Percentiles rank a stretch among this genome's conserved stretches.
Conservation (phyloP, 1,284 basidiomycete species). For the Cryptococcus sp. region DNA sequence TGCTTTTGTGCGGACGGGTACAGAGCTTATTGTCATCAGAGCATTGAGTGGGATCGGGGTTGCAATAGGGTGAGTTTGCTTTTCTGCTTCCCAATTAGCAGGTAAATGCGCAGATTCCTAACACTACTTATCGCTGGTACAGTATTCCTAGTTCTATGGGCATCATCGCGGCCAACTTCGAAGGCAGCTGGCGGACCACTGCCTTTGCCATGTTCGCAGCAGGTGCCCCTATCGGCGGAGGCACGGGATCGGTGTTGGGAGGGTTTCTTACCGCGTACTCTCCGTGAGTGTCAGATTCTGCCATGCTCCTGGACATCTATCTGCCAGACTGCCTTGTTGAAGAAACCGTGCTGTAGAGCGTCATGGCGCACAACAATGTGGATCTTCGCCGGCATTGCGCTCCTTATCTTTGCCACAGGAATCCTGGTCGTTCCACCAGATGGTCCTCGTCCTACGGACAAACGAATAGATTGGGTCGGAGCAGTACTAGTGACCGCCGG, state of each 20-base stretch:
- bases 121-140: background rate
- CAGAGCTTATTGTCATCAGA: conserved; percentile 4
- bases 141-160: conserved; percentile 21
- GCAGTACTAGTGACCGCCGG: conserved; percentile 19
- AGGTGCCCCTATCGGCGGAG: conserved; percentile 21
- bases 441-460: background rate
- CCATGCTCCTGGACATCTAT: no score
- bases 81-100: background rate
- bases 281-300: background rate
- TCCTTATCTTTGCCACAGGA: background rate
- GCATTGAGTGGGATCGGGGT: background rate
- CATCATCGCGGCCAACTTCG: conserved; percentile 20
- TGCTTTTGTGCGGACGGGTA: conserved; percentile 41
- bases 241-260: conserved; percentile 15
- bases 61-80: background rate
- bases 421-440: conserved; percentile 15
- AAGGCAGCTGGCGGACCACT: conserved; percentile 23
- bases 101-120: background rate
- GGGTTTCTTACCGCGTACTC: conserved; percentile 19
- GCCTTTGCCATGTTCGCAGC: conserved; percentile 21
- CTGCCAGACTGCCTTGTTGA: no score
- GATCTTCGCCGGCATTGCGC: conserved; percentile 17
- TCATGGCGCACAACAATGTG: conserved; percentile 20
- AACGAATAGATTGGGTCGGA: conserved; percentile 19
- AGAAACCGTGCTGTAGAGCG: background rate